A percentile compares a stretch with the other conserved stretches of the same genome.
Conservation (phyloP, 129 eudicot genomes). For the Helianthus tuberosus region DNA sequence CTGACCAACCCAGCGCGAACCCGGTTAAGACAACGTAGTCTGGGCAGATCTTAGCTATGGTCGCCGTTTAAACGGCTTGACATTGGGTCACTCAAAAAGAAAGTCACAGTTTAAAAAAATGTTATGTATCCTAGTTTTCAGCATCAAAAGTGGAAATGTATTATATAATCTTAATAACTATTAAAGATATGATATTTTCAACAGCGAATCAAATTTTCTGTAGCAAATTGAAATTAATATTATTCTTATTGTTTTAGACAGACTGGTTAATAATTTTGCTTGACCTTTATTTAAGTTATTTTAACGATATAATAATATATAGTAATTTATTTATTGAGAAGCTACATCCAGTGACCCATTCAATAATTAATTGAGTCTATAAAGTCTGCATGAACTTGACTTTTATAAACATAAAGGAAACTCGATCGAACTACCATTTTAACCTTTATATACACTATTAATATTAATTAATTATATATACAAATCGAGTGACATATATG, state of each 20-base stretch:
- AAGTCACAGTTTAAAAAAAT: too few species aligned
- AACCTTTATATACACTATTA: too few species aligned
- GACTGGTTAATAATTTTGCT: background rate
- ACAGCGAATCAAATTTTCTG: background rate
- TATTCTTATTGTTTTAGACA: background rate
- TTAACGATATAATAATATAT: background rate
- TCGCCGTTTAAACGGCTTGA: too few species aligned
- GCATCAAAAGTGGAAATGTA: too few species aligned
- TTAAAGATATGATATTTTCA: background rate
- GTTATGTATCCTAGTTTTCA: background rate
- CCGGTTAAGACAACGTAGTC: too few species aligned
- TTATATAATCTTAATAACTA: background rate
- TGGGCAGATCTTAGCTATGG: too few species aligned
- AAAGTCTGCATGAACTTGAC: conserved; percentile 1
- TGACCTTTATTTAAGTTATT: background rate
- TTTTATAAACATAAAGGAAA: background rate
- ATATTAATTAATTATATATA: background rate
- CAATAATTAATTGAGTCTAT: background rate
- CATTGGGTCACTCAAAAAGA: too few species aligned
- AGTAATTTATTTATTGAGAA: background rate
- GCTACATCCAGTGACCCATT: conserved; percentile 7
- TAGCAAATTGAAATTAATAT: background rate
- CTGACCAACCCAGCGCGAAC: too few species aligned
- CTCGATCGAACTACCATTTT: too few species aligned
- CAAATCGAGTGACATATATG: too few species aligned